Base-by-base conservation (phyloP, 345 rosid genomes). In the Noccaea caerulescens region DNA sequence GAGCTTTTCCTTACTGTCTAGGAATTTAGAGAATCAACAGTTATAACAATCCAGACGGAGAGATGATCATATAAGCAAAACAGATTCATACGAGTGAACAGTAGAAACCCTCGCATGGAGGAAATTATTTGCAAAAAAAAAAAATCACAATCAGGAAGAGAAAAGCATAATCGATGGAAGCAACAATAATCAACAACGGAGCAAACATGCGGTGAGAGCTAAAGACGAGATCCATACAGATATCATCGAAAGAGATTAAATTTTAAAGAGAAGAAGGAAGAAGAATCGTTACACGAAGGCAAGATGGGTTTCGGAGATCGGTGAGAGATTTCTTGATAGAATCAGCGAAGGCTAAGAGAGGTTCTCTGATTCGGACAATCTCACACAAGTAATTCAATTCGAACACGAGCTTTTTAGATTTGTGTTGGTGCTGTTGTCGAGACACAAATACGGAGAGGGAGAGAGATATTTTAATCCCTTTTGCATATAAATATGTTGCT, bases 391-490 rank as follows among this genome's bases (percentile, higher is more conserved):
- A 59, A 59, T 23, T 41, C 4, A 59, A 59, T 23, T 41, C 65
- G 65, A 25, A 25, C 65, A 59, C 25, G 14, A 59, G 65, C 37
- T 42, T 12, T 12, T 41, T 59, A 59, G 50, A 59, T 59, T 58
- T 59, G 64, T 41, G 64, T 41, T 41, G 64, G 49, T 59, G 64
- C 2, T 59, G 49, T 59, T 42, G 36, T 59, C 50, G 47, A 59
- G 65, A 59, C 50, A 59, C 32, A 59, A 23, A 39, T 58, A 11
- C 8, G 50, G 49, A 16, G 45, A 58, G 13, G 16, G 3, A 36
- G 6, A 55, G 16, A 55, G 10, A 8, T 30, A 58, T 37, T 37
- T 34, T 8, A 36, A 8, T 37, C 11, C 61, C 13, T 37, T 36
- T 16, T 36, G 62, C 62, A 38, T 58, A 58, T 58, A 58, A 18